Evolutionary conservation across 2,329 filamentous ascomycete genomes (phyloP), one percentile per base, ranked within the genome.

Genomic region (Talaromyces sp.): DNA sequence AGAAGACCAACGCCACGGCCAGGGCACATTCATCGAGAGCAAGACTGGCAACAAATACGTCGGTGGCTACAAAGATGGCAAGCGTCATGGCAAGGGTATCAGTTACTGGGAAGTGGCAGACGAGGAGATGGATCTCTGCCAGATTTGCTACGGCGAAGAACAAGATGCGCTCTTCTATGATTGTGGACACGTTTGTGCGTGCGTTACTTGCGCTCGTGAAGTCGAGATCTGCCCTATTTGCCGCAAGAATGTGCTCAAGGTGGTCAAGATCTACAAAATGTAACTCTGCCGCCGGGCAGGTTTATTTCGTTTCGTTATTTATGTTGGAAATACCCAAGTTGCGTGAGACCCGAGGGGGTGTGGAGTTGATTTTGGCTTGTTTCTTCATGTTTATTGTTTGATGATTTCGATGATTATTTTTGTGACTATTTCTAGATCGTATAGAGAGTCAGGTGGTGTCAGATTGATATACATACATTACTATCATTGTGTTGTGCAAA

Each of bases 141-240:
- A 85, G 64, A 88, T 89, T 65, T 89, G 87, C 77, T 89, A 85
- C 74, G 82, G 84, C n/a, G 82, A 83, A 52, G 82, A 83, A 49
- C 84, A 86, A 62, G 84, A 87, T 66, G 84, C 85, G 4, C 80
- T 86, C 7, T 88, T 89, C 72, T 86, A 85, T 69, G 85, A 86
- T 68, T 89, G 87, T 68, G 87, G 87, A 0, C 87, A 89, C 70
- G 84, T 89, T 19, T 83, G 86, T 54, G 84, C 86, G 3, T 89
- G 87, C 68, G 76, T 85, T 65, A 77, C 76, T n/a, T 89, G 87
- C 70, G 86, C 87, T 13, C 80, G 80, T 60, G 81, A 85, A 71
- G 82, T 89, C 35, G 84, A 87, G 63, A 79, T 78, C 59, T 89
- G 87, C 69, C 87, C 87, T 1, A 84, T 89, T 27, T 89, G 87